A percentile compares a stretch with the other conserved stretches of the same genome.
These are phyloP conservation scores for Aspergillus latus DNA, from an alignment of 2,329 filamentous ascomycete genomes.

Conservation along the genomic window DNA sequence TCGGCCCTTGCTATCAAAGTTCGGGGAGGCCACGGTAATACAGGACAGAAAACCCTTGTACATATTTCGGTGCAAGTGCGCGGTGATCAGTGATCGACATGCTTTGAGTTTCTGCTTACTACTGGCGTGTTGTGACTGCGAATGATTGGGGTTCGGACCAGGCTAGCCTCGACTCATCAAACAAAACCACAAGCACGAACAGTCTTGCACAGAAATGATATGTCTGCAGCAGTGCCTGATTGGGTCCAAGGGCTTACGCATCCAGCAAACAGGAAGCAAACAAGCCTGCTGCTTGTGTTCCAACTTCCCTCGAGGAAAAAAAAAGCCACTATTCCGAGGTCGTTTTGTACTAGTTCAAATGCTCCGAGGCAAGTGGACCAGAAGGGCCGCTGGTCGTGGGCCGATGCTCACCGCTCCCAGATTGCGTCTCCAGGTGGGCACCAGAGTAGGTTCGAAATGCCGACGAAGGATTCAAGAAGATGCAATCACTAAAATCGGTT, in stretches of 20 bases:
- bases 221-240: background rate
- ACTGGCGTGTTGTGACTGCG: background rate
- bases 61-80: background rate
- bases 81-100: constrained; percentile 13
- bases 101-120: constrained; percentile 2
- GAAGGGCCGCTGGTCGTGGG: background rate
- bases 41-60: background rate
- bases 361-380: background rate
- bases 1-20: background rate
- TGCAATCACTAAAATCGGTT: background rate
- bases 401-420: constrained; percentile 7
- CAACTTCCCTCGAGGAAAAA: background rate
- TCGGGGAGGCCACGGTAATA: background rate
- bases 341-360: background rate
- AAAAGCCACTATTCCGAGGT: background rate
- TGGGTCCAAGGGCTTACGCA: background rate
- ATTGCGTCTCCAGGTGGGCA: background rate
- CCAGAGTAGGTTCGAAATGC: background rate
- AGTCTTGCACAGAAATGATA: background rate
- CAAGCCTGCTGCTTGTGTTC: background rate
- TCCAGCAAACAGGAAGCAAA: background rate
- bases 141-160: background rate
- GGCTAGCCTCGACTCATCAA: background rate
- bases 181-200: background rate
- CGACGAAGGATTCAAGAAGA: background rate